Percentiles rank a stretch among this genome's conserved stretches.
Evolutionary conservation across 2,329 filamentous ascomycete species (phyloP).

Genomic region (Colletotrichum limetticola): DNA sequence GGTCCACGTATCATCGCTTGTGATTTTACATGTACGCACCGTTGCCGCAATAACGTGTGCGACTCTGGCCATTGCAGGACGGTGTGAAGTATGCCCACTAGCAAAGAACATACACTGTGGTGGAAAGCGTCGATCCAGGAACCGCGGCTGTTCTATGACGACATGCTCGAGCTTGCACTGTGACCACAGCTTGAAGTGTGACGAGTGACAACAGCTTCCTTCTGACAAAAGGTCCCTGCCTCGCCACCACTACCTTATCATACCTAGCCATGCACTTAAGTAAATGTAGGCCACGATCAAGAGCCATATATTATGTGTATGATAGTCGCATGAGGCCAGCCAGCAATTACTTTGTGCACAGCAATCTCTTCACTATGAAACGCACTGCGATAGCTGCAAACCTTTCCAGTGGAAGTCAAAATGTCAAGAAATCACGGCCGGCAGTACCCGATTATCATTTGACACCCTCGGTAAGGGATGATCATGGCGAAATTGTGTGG

Average conservation of each 20-base stretch:
- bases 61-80: background rate
- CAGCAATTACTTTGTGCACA: background rate
- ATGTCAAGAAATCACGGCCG: conserved; percentile 13
- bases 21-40: background rate
- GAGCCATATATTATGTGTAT: background rate
- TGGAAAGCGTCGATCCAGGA: background rate
- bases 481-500: conserved; percentile 65
- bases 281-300: background rate
- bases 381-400: conserved; percentile 3
- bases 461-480: conserved; percentile 52
- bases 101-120: background rate
- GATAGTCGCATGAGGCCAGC: background rate
- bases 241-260: background rate
- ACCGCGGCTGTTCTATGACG: conserved; percentile 1
- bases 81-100: background rate
- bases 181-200: background rate
- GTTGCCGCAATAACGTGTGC: background rate
- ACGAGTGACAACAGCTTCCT: background rate
- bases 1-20: too few relatives aligned
- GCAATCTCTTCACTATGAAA: conserved; percentile 15
- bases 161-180: background rate
- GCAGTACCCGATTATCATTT: conserved; percentile 56
- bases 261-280: background rate
- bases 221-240: too few relatives aligned
- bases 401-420: background rate